Evolutionary conservation across 2,329 filamentous ascomycete genomes (phyloP).

Genomic region (Phaeosphaeria sp.): DNA sequence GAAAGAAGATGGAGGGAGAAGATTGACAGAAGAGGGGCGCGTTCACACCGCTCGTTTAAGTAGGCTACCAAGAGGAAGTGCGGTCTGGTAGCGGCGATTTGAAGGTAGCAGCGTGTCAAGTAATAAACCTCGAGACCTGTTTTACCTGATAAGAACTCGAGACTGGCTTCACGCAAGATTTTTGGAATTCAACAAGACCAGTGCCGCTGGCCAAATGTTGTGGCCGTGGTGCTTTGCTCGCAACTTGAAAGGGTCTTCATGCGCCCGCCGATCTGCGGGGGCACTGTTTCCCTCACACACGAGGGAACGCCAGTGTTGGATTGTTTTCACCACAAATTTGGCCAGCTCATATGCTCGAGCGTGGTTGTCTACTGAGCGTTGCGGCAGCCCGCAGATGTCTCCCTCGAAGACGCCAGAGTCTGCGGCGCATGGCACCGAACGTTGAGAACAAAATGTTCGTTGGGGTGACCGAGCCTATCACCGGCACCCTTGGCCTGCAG

Average conservation of each 20-base stretch:
- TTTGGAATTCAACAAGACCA: constrained; percentile 34
- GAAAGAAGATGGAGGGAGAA: constrained; percentile 21
- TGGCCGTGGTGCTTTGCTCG: constrained; percentile 9
- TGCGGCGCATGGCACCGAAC: constrained; percentile 17
- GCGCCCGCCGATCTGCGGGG: constrained; percentile 3
- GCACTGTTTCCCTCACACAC: not conserved
- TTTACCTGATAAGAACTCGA: constrained; percentile 23
- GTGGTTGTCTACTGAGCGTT: not conserved
- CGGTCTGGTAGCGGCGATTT: constrained; percentile 45
- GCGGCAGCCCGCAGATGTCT: not conserved
- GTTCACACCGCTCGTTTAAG: constrained; percentile 49
- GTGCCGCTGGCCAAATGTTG: constrained; percentile 18
- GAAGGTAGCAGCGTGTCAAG: constrained; percentile 35
- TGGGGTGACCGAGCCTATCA: constrained; percentile 16
- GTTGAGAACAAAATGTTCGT: constrained; percentile 15
- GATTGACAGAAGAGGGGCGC: constrained; percentile 26
- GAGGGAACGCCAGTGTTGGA: not conserved
- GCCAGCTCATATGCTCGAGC: not conserved
- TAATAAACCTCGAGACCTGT: not conserved
- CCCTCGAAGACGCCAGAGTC: constrained; percentile 18
- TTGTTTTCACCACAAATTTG: not conserved
- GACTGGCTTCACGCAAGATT: constrained; percentile 32
- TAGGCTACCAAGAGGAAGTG: constrained; percentile 41
- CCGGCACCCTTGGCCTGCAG: constrained; percentile 19
- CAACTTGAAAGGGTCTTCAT: constrained; percentile 6